Evolutionary conservation across 306 rosid genomes (phyloP), one percentile per base, ranked within the genome.

Genomic region (Senna siamea): DNA sequence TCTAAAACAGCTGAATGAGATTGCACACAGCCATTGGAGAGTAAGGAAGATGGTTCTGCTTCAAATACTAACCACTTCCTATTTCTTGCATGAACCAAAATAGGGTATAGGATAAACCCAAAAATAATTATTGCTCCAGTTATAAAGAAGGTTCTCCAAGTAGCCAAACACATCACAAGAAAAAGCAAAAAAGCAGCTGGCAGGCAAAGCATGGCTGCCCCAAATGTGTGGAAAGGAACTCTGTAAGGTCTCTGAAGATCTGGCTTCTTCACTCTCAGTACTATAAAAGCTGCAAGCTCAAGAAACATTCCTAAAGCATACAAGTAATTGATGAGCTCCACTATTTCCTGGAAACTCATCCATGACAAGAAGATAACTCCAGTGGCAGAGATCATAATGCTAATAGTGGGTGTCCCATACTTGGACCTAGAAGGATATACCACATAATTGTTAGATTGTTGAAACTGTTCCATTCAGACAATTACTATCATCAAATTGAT

Each of bases 281-380:
- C 77, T 48, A 93, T 66, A 68, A 89, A 91, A 78, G 98, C 97
- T 43, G 92, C 96, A 70, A 93, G 81, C 85, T 93, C 93, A 34
- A 89, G 87, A 70, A 93, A 91, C 98, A 93, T 93, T 78, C 97
- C 97, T 6, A 88, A 54, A 20, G 98, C 81, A 43, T 93, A 93
- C 64, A 93, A 78, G 85, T 89, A 93, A 79, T 93, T 93, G 28
- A 93, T 92, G 69, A 91, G 92, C 75, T 93, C 97, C 61, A 93
- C 52, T 61, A 93, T 93, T 82, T 93, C 88, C 75, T 88, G 94
- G 73, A 93, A 93, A 78, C 91, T 93, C 97, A 93, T 85, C 98
- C 96, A 93, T 6, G 98, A 91, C 81, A 93, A 73, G 85, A 93
- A 84, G 84, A 93, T 75, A 47, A 91, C 97, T 61, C 97, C 98